Evolutionary conservation across 768 basidiomycete species (phyloP).

Genomic region (Cubamyces sp.): DNA sequence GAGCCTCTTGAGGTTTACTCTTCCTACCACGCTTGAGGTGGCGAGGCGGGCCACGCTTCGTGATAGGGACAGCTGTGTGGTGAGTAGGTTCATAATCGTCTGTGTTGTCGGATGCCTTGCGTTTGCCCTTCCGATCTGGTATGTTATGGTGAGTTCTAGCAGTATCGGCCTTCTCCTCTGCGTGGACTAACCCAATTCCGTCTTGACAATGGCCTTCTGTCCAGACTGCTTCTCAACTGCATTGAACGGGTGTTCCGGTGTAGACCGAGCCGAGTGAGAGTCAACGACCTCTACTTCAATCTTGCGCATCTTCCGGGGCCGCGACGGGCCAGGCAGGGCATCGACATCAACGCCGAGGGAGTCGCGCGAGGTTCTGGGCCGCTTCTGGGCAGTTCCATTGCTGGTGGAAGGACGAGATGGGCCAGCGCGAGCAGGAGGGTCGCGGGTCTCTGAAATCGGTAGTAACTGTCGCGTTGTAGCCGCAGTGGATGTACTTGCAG

Average conservation of each 20-base stretch:
- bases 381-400: background rate
- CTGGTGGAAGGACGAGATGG: background rate
- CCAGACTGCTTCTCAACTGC: background rate
- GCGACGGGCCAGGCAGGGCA: background rate
- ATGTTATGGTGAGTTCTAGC: no score
- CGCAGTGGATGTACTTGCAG: background rate
- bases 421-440: conserved; percentile 1
- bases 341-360: background rate
- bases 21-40: conserved; percentile 9
- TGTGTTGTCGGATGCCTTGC: background rate
- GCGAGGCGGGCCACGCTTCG: conserved; percentile 26
- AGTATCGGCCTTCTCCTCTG: no score
- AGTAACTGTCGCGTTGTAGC: conserved; percentile 16
- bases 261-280: background rate
- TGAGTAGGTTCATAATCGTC: background rate
- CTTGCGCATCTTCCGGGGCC: conserved; percentile 20
- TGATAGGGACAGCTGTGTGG: background rate
- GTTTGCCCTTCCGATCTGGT: conserved; percentile 5
- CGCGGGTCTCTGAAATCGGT: background rate
- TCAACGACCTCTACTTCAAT: conserved; percentile 15
- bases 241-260: background rate
- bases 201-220: background rate
- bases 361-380: background rate
- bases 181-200: background rate
- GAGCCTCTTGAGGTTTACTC: background rate